These are phyloP conservation scores for Ammopiptanthus mongolicus DNA, from an alignment of 306 rosid species.

Conservation along the genomic window DNA sequence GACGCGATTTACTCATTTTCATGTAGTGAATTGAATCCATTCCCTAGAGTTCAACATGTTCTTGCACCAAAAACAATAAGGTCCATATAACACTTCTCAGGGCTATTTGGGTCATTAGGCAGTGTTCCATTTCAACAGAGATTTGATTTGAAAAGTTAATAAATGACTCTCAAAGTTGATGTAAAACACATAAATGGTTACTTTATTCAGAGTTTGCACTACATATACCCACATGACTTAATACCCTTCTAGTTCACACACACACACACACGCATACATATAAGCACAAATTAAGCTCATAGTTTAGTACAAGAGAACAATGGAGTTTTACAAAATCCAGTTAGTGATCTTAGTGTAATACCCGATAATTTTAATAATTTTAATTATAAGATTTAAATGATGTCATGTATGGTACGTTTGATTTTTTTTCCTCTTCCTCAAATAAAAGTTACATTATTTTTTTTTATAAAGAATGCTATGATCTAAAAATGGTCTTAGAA, in stretches of 20 bases:
- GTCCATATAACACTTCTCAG: neutral
- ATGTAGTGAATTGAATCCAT: neutral
- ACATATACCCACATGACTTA: neutral
- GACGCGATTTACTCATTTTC: too few relatives aligned
- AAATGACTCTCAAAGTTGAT: neutral
- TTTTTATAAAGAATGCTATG: too few relatives aligned
- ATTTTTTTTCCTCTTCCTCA: too few relatives aligned
- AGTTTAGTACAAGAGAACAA: conserved; percentile 15
- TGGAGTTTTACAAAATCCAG: conserved; percentile 10
- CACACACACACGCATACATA: neutral
- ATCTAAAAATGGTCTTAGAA: too few relatives aligned
- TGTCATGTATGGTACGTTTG: too few relatives aligned
- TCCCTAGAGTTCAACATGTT: neutral
- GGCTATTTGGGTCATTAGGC: neutral
- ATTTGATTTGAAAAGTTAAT: neutral
- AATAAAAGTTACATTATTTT: too few relatives aligned
- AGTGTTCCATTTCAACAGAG: neutral
- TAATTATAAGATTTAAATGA: too few relatives aligned
- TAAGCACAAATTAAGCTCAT: neutral
- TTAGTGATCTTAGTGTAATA: conserved; percentile 17
- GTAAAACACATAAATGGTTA: neutral
- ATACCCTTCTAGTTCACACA: neutral
- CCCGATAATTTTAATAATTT: too few relatives aligned
- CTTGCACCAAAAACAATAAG: neutral
- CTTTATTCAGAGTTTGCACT: conserved; percentile 14